Base-by-base conservation (phyloP, 495 filamentous ascomycete genomes). In the Aspergillus panamensis region DNA sequence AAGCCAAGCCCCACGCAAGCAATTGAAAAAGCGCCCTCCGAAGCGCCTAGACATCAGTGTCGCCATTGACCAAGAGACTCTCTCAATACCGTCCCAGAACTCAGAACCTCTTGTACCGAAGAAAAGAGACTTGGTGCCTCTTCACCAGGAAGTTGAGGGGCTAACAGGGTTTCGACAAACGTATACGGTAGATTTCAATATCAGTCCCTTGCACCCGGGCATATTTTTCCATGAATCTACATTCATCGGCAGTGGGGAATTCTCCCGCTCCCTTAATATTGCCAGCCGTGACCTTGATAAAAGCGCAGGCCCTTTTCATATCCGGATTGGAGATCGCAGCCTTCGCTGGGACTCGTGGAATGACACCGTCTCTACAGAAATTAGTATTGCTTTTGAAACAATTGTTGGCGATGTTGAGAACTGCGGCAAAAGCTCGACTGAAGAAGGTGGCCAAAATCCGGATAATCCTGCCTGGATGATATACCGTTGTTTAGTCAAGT, bases 211-310 rank as follows among this genome's bases (percentile, higher is more conserved):
- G 21, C 77, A 75, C 44, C 54, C 69, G 10, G 89, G 87, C 0
- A 86, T 85, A 1, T 94, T 80, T 69, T 94, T 95, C 62, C 89
- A 92, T 62, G 76, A 86, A 62, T 80, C 71, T 48, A 92, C 91
- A 10, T 80, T 95, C 49, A 77, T 96, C 49, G 91, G 92, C 14
- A 86, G 84, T 62, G 89, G 88, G 0, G 79, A 82, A 20, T 78
- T 96, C 50, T 65, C 65, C 37, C 79, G 74, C 50, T 84, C 78
- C 10, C 68, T 84, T 9, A 71, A 76, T 21, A 25, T 73, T 31
- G 20, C 45, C 35, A 58, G 58, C 21, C 64, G 62, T 25, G 62
- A 75, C 53, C 43, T 78, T 47, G 73, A 78, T 57, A 56, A 55
- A 44, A 61, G 62, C 53, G 65, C 62, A 39, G 69, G 73, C 31